Base-by-base conservation (phyloP, 177 flowering plant genomes). In the Vitis hybrid region DNA sequence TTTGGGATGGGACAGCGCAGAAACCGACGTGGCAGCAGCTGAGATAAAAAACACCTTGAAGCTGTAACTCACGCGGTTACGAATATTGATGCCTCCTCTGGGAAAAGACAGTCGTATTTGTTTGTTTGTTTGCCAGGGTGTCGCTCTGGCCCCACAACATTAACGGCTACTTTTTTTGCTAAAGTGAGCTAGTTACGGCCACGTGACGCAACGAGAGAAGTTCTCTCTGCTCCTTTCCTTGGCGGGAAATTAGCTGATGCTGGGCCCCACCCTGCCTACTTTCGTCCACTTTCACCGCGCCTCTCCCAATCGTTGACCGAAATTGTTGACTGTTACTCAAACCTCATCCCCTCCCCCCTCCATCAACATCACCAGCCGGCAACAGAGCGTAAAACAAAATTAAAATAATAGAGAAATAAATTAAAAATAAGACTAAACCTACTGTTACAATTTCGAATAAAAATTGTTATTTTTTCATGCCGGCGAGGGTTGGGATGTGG, bases 401-500 rank as follows among this genome's bases (percentile, higher is more conserved):
- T 14, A 38, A 11, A 10, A 38, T 28, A 28, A 28, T 28, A 17
- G 19, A 17, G 7, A 56, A 17, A 47, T 6, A 19, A 33, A 14
- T 10, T 2, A 59, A 52, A 52, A 53, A 14, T 10, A 14, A 44
- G 44, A 58, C 14, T 58, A 58, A 9, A 58, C 10, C 28, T 58
- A 18, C 24, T 10, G 20, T 58, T 18, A 11, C 22, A 58, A 7
- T 20, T 18, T 18, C 3, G 47, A 38, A 38, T 38, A 38, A 38
- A 5, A 5, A 5, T 67, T 31, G 44, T 68, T 52, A 47, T 51
- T 24, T 17, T 14, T 31, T 73, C 58, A 80, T 4, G 84, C 82
- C 18, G 91, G 96, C 0, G 97, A 90, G 2, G 86, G 91, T n/a
- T 81, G 85, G 10, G 95, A 78, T 22, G 98, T 91, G 54, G 94